Evolutionary conservation across 2,329 filamentous ascomycete genomes (phyloP), one percentile per base, ranked within the genome.

Genomic region (Fusarium nodosum): DNA sequence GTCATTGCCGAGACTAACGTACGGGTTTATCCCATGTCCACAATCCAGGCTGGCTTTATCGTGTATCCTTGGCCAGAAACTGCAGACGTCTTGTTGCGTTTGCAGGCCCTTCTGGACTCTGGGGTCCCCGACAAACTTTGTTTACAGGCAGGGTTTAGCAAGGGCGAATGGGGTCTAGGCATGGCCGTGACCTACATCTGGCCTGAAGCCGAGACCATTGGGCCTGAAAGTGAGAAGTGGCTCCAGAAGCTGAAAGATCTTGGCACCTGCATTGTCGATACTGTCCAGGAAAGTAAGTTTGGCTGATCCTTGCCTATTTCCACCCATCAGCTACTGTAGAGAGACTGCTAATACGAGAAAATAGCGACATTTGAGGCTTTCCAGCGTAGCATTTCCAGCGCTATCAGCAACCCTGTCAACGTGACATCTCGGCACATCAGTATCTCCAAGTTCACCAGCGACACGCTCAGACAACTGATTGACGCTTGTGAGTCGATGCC

Each of bases 11-110:
- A 72, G 39, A 51, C 70, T 36, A 54, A 56, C 20, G 51, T 64
- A 22, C 64, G 64, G 36, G 61, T 68, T 26, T 69, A 71, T 30
- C 66, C 66, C 20, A 56, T 57, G 46, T 51, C 45, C 16, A 51
- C 24, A 7, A 57, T 51, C 30, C 38, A 44, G 36, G 55, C 46
- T 18, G 54, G 54, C 24, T 56, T 56, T 28, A 41, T 56, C 20
- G 54, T 56, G 12, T 56, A 48, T 15, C 45, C 34, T 13, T 57
- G 55, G 55, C 20, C 36, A 24, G 45, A 57, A 30, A 57, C 55
- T 16, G 12, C 45, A 16, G 28, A 33, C 16, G 46, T 57, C 16
- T n/a, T 57, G 39, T 24, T 39, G 30, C 36, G 55, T 24, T 39
- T 57, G 11, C 55, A 57, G 22, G 22, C 34, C 46, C 46, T 57